Base-by-base conservation (phyloP, 495 filamentous ascomycete genomes). In the Penicillium soppii region DNA sequence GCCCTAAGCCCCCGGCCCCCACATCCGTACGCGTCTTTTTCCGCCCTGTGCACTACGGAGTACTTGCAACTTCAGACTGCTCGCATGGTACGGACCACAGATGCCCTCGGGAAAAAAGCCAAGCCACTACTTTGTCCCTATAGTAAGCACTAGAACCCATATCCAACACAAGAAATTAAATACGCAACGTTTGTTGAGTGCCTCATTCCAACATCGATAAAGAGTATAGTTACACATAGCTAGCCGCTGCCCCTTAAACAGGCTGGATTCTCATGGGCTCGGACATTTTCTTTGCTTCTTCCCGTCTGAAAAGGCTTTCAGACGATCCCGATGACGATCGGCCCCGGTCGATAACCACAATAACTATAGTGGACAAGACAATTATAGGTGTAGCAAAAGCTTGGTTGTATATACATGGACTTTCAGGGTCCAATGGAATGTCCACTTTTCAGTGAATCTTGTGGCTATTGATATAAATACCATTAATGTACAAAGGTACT, bases 11-110 rank as follows among this genome's bases (percentile, higher is more conserved):
- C 20, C 44, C 9, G 20, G 25, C 47, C 61, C 53, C 61, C 61
- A 63, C 57, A 52, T 63, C 61, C 61, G 48, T 57, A 57, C 60
- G 60, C n/a, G n/a, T n/a, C n/a, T n/a, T n/a, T n/a, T n/a, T 63
- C 60, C 25, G 35, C 41, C 20, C 41, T 12, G 17, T 29, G 29
- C 41, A 50, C 35, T 33, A 13, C 54, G n/a, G n/a, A n/a, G n/a
- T n/a, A n/a, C 49, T 25, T 20, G 29, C 21, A 27, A 21, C 17
- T 10, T 45, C 48, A 22, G 15, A 52, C 25, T 29, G 40, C 23
- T 43, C 25, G 22, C 22, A 23, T 21, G 29, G 39, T 38, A 19
- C 19, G 13, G 8, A 12, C 29, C 5, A 32, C 8, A 44, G 17
- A 43, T 29, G 23, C 16, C 26, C 15, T 30, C 7, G 5, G 10